Base-by-base conservation (phyloP, 805 yeast genomes). In the Diddensiella transvaalensis region DNA sequence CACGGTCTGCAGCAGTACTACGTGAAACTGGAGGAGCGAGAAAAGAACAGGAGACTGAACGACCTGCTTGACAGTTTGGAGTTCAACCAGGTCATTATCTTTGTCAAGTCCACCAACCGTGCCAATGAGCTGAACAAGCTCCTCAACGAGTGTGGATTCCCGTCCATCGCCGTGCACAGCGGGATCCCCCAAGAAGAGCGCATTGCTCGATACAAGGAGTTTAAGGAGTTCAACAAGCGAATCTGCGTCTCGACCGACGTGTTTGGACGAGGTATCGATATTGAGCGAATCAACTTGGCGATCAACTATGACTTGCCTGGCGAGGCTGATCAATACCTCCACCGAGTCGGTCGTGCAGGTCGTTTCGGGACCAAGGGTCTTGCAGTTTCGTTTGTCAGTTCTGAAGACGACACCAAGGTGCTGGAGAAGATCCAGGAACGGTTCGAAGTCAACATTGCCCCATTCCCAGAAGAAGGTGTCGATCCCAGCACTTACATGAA, bases 291-390 rank as follows among this genome's bases (percentile, higher is more conserved):
- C 73, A 91, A 91, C 74, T 75, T 91, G 69, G 99, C 99, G 54
- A 89, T 91, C 77, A 93, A 91, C 78, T 91, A 91, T 72, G 99
- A 91, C 73, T 75, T 91, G 76, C 96, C 99, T 61, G 76, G 72
- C 57, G 97, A 90, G 75, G 96, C 98, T 56, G 98, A 91, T 72
- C 97, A 93, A 73, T 91, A 93, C 73, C 80, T 91, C 68, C 99
- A 91, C 77, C 88, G 99, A 77, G 99, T 91, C 55, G 99, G 99
- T 67, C 89, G 99, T 82, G 99, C 99, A 60, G 99, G 99, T 74
- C 90, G 99, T 80, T 91, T 91, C 64, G 99, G 99, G 77, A 91
- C 99, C 67, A 91, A 91, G 76, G 99, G 99, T 75, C 82, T 93
- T 62, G 95, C 97, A 46, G 79, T 93, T 50, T 87, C 96, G 37